Evolutionary conservation across 495 filamentous ascomycete species (phyloP), one percentile per base, ranked within the genome.

Genomic region (Poronia punctata): DNA sequence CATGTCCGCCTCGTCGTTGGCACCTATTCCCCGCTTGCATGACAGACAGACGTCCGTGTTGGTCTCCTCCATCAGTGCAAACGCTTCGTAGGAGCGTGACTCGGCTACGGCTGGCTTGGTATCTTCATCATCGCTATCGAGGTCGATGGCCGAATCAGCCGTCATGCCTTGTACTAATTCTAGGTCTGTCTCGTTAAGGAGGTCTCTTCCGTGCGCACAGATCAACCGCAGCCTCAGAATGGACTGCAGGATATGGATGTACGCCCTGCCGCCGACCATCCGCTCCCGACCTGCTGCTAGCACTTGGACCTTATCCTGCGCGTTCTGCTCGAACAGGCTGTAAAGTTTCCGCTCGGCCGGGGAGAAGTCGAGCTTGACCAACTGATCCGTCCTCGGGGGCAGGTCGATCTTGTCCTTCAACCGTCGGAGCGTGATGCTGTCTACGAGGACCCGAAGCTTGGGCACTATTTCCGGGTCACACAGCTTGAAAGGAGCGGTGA

Each of bases 211-310:
- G 61, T 95, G 87, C 3, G 89, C 92, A 52, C 86, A 96, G 21
- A 96, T 80, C 31, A 88, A 75, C 4, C 92, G 86, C 7, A 98
- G 75, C 27, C 88, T 86, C 53, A 90, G 76, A 63, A 98, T 95
- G 7, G 86, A 83, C 43, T 85, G 86, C 26, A 98, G 63, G 37
- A 97, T 86, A 45, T 93, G 85, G 18, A 88, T 86, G 57, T 92
- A 95, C 38, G 81, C 78, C 31, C 78, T 85, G 15, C 88, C 88
- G 33, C 84, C 83, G 30, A 95, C 71, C 48, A 78, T 79, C 19
- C 71, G 78, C 12, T 79, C 74, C 44, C 63, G 60, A 14, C 50
- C 61, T 45, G 54, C 64, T 19, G 68, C 65, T 42, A 79, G 54
- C 23, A 73, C 68, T 23, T 71, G 64, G 25, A 80, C 68, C 7